Conservation (phyloP, 208 protist genomes). For the Leishmania aethiopica region DNA sequence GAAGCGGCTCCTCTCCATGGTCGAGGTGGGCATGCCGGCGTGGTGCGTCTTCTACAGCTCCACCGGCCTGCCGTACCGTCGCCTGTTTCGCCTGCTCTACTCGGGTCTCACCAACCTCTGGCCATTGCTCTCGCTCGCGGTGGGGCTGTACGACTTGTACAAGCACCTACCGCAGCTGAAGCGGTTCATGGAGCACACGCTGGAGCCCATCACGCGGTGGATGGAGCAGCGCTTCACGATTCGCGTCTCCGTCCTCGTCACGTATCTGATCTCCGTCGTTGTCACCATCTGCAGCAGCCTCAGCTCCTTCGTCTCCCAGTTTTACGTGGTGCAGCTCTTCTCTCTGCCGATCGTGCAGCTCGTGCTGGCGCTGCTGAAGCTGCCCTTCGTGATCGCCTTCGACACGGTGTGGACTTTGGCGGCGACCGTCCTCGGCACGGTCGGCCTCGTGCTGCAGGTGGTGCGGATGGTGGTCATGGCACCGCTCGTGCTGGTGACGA, state of each 20-base stretch:
- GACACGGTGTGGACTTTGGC: conserved; percentile 42
- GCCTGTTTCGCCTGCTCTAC: conserved; percentile 58
- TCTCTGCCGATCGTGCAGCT: conserved; percentile 36
- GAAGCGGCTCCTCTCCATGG: conserved; percentile 68
- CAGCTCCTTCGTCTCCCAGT: conserved; percentile 58
- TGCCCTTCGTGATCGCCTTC: conserved; percentile 55
- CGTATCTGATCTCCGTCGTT: conserved; percentile 73
- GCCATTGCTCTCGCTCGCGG: conserved; percentile 74
- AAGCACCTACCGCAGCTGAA: conserved; percentile 82
- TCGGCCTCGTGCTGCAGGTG: conserved; percentile 44
- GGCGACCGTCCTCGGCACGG: conserved; percentile 33
- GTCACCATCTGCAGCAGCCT: conserved; percentile 62
- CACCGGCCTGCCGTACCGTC: conserved; percentile 65
- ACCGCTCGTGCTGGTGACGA: conserved; percentile 51
- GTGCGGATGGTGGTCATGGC: conserved; percentile 59
- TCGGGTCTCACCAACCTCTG: conserved; percentile 67
- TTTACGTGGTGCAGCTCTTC: conserved; percentile 57
- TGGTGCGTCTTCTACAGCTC: conserved; percentile 75
- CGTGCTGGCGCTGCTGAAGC: conserved; percentile 39
- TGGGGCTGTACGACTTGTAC: conserved; percentile 85
- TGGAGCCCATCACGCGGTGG: conserved; percentile 63
- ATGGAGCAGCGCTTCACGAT: conserved; percentile 69
- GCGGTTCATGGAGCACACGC: conserved; percentile 52
- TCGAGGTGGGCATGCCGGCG: conserved; percentile 80
- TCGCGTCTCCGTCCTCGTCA: conserved; percentile 75